These are phyloP conservation scores for Solanum rostratum DNA, from an alignment of 257 asterid species.

Conservation along the genomic window DNA sequence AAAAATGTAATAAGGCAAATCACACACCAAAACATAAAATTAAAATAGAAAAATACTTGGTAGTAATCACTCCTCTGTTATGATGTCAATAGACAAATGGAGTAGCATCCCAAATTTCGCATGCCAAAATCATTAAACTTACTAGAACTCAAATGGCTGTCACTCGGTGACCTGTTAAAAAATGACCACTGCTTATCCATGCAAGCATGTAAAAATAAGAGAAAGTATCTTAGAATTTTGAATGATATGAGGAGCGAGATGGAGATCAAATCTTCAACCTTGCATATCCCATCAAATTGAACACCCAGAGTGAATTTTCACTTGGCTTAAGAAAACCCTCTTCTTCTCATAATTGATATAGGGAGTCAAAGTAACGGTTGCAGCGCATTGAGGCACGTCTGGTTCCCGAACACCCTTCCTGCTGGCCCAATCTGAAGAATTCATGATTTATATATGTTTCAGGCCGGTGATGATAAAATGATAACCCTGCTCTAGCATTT, in stretches of 20 bases:
- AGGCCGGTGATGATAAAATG: neutral
- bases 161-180: neutral
- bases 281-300: neutral
- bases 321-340: neutral
- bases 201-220: neutral
- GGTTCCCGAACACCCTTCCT: neutral
- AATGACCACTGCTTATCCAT: neutral
- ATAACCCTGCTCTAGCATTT: neutral
- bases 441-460: neutral
- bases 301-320: neutral
- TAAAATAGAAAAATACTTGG: neutral
- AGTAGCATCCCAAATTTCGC: neutral
- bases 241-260: neutral
- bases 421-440: neutral
- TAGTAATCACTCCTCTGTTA: neutral
- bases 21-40: neutral
- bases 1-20: neutral
- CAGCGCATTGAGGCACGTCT: neutral
- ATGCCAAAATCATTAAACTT: neutral
- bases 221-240: neutral
- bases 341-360: neutral
- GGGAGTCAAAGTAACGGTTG: neutral
- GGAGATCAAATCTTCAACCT: neutral
- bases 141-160: neutral
- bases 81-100: neutral